These are phyloP conservation scores for Wickerhamiella occidentalis DNA, from an alignment of 805 yeast genomes.

Conservation along the genomic window DNA sequence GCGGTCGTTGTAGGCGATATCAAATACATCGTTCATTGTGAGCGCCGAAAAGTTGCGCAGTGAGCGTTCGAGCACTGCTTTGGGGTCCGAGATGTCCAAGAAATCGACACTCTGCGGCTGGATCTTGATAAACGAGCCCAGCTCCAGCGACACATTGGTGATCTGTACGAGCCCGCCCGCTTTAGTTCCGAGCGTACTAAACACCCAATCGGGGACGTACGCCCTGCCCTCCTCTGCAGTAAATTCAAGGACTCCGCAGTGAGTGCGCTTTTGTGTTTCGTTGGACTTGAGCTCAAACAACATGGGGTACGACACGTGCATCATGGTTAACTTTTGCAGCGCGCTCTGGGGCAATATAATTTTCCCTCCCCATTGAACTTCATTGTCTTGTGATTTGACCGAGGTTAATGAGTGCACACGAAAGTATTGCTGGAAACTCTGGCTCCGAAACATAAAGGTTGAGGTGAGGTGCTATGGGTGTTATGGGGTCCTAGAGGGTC, in stretches of 20 bases:
- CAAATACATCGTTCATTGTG: conserved; percentile 72
- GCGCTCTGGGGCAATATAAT: conserved; percentile 91
- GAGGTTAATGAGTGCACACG: conserved; percentile 84
- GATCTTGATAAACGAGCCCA: conserved; percentile 79
- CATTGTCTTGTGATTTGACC: conserved; percentile 70
- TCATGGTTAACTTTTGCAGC: conserved; percentile 69
- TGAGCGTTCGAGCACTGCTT: conserved; percentile 90
- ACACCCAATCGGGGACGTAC: conserved; percentile 94
- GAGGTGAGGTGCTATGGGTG: too few relatives aligned
- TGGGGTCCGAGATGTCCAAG: conserved; percentile 86
- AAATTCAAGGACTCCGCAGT: conserved; percentile 91
- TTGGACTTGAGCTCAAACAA: conserved; percentile 68
- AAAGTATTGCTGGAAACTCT: conserved; percentile 65
- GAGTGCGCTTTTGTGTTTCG: conserved; percentile 48
- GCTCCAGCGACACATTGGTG: conserved; percentile 58
- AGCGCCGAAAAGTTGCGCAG: conserved; percentile 80
- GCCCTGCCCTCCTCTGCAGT: conserved; percentile 95
- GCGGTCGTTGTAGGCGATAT: conserved; percentile 69
- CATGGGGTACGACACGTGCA: conserved; percentile 94
- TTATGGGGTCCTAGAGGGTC: too few relatives aligned
- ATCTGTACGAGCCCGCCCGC: conserved; percentile 78
- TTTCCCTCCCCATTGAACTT: conserved; percentile 87
- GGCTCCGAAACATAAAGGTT: conserved; percentile 6
- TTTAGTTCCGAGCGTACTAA: conserved; percentile 55
- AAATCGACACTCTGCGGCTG: conserved; percentile 94